These are phyloP conservation scores for Trichoderma polysporum DNA, from an alignment of 2,329 filamentous ascomycete genomes.

Conservation along the genomic window DNA sequence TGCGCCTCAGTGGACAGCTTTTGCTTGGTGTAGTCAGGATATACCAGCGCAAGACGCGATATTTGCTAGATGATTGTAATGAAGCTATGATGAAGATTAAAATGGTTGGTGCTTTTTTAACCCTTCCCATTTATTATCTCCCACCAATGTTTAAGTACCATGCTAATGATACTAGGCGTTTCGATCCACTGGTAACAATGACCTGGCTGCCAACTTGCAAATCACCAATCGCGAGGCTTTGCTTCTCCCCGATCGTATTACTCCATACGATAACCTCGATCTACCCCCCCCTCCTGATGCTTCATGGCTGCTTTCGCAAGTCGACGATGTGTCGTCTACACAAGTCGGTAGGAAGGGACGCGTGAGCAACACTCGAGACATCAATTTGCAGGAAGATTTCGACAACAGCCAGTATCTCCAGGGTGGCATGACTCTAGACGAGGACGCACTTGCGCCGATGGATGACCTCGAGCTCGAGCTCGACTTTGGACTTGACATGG, in stretches of 20 bases:
- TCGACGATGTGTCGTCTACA: slow-evolving; percentile 58
- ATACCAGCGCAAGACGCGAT: slow-evolving; percentile 95
- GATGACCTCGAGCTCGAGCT: slow-evolving; percentile 72
- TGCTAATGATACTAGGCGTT: slow-evolving; percentile 68
- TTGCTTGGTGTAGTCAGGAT: slow-evolving; percentile 95
- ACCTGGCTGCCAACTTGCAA: slow-evolving; percentile 80
- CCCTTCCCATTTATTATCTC: neutral
- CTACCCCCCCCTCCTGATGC: slow-evolving; percentile 84
- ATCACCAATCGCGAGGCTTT: slow-evolving; percentile 81
- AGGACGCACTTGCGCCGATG: slow-evolving; percentile 55
- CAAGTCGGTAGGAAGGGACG: slow-evolving; percentile 58
- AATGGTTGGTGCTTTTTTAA: slow-evolving; percentile 63
- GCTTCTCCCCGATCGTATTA: slow-evolving; percentile 87
- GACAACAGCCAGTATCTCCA: slow-evolving; percentile 80
- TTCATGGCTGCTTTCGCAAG: slow-evolving; percentile 75
- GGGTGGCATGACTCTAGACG: slow-evolving; percentile 59
- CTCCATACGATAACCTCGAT: slow-evolving; percentile 79
- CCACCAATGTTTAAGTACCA: too few species aligned
- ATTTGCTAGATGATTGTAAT: slow-evolving; percentile 94
- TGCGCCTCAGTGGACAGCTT: slow-evolving; percentile 90
- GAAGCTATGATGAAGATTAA: slow-evolving; percentile 98
- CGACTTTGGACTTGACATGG: slow-evolving; percentile 72
- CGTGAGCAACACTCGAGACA: slow-evolving; percentile 60
- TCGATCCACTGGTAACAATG: slow-evolving; percentile 89
- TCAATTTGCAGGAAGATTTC: slow-evolving; percentile 68